Percentiles rank a stretch among this genome's conserved stretches.
Conservation (phyloP, 345 rosid genomes). For the Sonneratia caseolaris region DNA sequence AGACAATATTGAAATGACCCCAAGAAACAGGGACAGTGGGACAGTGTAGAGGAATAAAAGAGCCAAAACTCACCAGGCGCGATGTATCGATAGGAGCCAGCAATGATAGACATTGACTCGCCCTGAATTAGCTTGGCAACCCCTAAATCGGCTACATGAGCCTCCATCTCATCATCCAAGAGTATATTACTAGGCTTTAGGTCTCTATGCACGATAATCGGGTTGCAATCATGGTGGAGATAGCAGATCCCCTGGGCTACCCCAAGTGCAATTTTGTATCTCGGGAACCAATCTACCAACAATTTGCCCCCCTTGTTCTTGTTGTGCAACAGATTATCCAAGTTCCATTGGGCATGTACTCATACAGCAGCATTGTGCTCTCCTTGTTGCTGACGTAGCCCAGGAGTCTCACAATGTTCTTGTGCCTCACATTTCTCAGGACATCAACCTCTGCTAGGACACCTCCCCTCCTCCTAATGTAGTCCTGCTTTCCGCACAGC, state of each 20-base stretch:
- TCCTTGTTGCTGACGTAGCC: constrained; percentile 92
- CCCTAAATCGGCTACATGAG: constrained; percentile 21
- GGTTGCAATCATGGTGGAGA: constrained; percentile 93
- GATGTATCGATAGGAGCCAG: constrained; percentile 96
- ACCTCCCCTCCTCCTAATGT: constrained; percentile 59
- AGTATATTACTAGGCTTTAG: constrained; percentile 88
- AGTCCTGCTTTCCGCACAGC: constrained; percentile 78
- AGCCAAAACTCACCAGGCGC: constrained; percentile 61
- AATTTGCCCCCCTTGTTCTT: constrained; percentile 52
- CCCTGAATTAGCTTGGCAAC: constrained; percentile 72
- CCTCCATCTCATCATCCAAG: constrained; percentile 81
- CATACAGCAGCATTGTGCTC: constrained; percentile 56
- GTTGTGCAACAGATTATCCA: constrained; percentile 72
- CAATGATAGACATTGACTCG: constrained; percentile 97
- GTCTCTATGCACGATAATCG: constrained; percentile 88
- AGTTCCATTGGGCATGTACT: constrained; percentile 33
- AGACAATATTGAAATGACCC: background rate
- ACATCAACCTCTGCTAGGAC: constrained; percentile 23
- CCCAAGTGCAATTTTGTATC: constrained; percentile 77
- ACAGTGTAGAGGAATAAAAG: background rate
- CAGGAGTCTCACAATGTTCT: constrained; percentile 78
- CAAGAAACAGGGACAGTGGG: background rate
- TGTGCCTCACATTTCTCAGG: constrained; percentile 71
- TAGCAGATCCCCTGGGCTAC: constrained; percentile 96
- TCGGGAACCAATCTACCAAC: constrained; percentile 72